These are phyloP conservation scores for Hyaloscypha finlandica DNA, from an alignment of 495 filamentous ascomycete genomes.

Conservation along the genomic window DNA sequence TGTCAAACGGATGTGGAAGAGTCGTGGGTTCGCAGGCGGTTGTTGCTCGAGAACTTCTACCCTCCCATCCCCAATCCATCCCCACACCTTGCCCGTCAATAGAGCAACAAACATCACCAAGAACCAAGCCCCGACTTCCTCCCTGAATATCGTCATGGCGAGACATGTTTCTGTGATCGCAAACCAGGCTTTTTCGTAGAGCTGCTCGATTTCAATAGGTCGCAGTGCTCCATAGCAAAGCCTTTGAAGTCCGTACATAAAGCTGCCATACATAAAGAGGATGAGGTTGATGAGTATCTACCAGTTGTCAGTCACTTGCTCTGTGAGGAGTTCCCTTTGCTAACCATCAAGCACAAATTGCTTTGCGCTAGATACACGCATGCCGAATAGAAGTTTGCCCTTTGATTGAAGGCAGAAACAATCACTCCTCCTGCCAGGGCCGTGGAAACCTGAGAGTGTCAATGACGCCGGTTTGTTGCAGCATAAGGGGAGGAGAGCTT, in stretches of 20 bases:
- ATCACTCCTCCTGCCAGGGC: slow-evolving; percentile 80
- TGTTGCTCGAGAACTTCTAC: slow-evolving; percentile 95
- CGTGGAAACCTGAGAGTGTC: slow-evolving; percentile 51
- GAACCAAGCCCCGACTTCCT: slow-evolving; percentile 91
- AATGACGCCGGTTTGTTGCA: neutral
- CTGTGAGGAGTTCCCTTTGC: neutral
- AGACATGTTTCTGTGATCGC: slow-evolving; percentile 94
- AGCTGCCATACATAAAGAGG: slow-evolving; percentile 70
- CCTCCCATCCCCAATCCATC: slow-evolving; percentile 94
- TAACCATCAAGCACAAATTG: slow-evolving; percentile 86
- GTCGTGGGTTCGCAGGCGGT: slow-evolving; percentile 81
- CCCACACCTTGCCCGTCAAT: slow-evolving; percentile 94
- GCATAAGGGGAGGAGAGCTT: slow-evolving; percentile 33
- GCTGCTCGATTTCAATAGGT: slow-evolving; percentile 91
- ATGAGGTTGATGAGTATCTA: slow-evolving; percentile 89
- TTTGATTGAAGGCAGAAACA: slow-evolving; percentile 87
- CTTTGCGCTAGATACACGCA: slow-evolving; percentile 95
- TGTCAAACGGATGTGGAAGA: slow-evolving; percentile 86
- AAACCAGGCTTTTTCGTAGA: slow-evolving; percentile 97
- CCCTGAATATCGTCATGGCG: slow-evolving; percentile 98
- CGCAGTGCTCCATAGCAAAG: slow-evolving; percentile 90
- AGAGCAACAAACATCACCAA: slow-evolving; percentile 92
- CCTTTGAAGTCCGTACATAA: slow-evolving; percentile 85
- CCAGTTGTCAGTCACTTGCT: slow-evolving; percentile 15
- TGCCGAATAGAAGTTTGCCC: slow-evolving; percentile 96